Base-by-base conservation (phyloP, 495 filamentous ascomycete genomes). In the Schizothecium vesticola region DNA sequence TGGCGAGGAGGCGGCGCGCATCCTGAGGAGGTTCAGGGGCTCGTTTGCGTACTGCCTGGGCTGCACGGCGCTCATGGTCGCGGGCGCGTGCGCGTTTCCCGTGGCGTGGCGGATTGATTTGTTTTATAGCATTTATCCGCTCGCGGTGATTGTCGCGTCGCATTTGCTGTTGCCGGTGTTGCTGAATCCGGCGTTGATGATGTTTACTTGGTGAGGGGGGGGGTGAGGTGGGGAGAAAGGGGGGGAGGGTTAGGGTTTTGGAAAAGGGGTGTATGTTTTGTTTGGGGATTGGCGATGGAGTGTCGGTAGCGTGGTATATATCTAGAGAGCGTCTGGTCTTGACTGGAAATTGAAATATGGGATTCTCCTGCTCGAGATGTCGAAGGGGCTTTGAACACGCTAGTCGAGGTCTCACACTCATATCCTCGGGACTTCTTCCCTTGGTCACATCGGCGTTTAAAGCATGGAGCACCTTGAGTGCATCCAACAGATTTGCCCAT, bases 161-260 rank as follows among this genome's bases (percentile, higher is more conserved):
- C 88, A 90, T 71, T 85, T 88, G 73, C 72, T 88, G 51, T 71
- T 90, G 56, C 88, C 87, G 5, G 82, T 90, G 60, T 82, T 79
- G 62, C 75, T 90, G 56, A 90, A 90, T 63, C 88, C 88, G 16
- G 84, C 84, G 25, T 73, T 90, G 75, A 90, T 90, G 88, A 80
- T 86, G 72, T 89, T 89, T 72, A 88, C 86, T 24, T 90, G 84
- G 84, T 89, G 79, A 64, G 43, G 43, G 43, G 43, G 19, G 2
- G 43, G 16, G 19, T 3, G 3, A 28, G 26, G 26, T n/a, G n/a
- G n/a, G n/a, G n/a, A n/a, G n/a, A n/a, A n/a, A n/a, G 26, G 2
- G 26, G 26, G 26, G 6, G 3, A 28, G 26, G 26, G 26, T 28
- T 28, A 28, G 26, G 26, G 26, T n/a, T 28, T 28, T 8, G 43